Base-by-base conservation (phyloP, 2,329 filamentous ascomycete genomes). In the Aspergillus sp. region DNA sequence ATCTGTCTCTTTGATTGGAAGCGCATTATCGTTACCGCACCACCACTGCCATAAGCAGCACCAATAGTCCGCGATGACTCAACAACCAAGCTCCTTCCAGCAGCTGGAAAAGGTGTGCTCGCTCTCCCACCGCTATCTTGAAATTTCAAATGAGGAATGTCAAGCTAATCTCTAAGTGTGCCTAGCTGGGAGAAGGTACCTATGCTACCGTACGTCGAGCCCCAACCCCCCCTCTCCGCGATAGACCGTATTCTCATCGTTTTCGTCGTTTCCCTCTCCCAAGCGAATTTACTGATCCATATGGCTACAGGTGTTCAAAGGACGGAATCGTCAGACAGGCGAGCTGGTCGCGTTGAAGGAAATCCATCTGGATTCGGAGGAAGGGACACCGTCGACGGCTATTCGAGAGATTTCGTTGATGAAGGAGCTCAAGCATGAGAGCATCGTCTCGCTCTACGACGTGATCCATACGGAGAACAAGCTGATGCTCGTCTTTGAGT, bases 401-500 rank as follows among this genome's bases (percentile, higher is more conserved):
- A 98, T 98, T 66, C 88, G 93, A 62, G 93, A 98, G 70, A 98
- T 98, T 61, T 96, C 90, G 1, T 78, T 98, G 48, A 97, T 98
- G 93, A 98, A 98, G 72, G 93, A 98, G 72, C 79, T 98, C 56
- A 97, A 97, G 71, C 93, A 98, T 70, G 90, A 96, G 67, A 97
- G 96, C 65, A 97, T 98, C 56, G 90, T 98, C 59, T 88, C 85
- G 49, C 82, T 98, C 4, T 88, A 97, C 77, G 93, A 98, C 76
- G 93, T 98, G 47, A 97, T 98, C 61, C 93, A 98, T 70, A 98
- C 93, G 48, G 93, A 98, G 75, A 98, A 97, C 73, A 98, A 98
- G 69, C 82, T 98, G 48, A 98, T 98, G 93, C 83, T 98, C 36
- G 93, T 98, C 7, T 98, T 98, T 59, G 93, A 98, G 69, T 95